A percentile compares a stretch with the other conserved stretches of the same genome.
Conservation (phyloP, 352 stramenopile species). For the Phytophthora lateralis region DNA sequence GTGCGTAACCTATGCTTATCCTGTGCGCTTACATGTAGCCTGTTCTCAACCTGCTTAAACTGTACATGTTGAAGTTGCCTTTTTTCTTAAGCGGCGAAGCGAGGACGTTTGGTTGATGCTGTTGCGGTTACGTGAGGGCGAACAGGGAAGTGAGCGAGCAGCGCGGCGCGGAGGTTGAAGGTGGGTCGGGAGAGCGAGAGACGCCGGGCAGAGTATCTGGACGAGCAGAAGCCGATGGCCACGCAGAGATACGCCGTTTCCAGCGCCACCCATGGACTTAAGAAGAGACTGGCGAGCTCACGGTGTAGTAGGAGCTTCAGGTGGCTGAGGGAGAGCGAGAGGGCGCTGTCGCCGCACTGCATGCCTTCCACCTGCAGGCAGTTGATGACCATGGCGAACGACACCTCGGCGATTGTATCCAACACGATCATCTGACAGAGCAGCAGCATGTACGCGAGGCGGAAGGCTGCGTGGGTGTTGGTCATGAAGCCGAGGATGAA, state of each 20-base stretch:
- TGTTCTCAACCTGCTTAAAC: no score
- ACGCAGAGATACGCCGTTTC: slow-evolving; percentile 60
- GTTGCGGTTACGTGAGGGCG: neutral
- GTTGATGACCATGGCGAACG: slow-evolving; percentile 58
- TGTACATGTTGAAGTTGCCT: slow-evolving; percentile 20
- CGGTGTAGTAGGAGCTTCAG: slow-evolving; percentile 41
- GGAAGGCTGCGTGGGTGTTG: slow-evolving; percentile 71
- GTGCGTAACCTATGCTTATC: no score
- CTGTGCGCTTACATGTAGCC: no score
- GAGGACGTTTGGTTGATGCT: slow-evolving; percentile 9
- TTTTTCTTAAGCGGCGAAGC: slow-evolving; percentile 9
- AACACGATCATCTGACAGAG: slow-evolving; percentile 45
- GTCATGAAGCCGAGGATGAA: slow-evolving; percentile 76
- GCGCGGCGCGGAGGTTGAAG: slow-evolving; percentile 63
- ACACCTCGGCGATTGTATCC: slow-evolving; percentile 60
- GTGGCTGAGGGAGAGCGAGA: slow-evolving; percentile 23
- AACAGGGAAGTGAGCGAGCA: slow-evolving; percentile 51
- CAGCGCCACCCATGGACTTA: slow-evolving; percentile 58
- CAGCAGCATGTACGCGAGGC: slow-evolving; percentile 43
- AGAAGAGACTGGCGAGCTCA: slow-evolving; percentile 51
- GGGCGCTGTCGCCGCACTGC: slow-evolving; percentile 47
- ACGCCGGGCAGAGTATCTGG: slow-evolving; percentile 52
- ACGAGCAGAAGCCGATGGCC: slow-evolving; percentile 59
- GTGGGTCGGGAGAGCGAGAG: slow-evolving; percentile 65
- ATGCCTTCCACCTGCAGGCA: slow-evolving; percentile 47